Percentiles rank a stretch among this genome's conserved stretches.
Conservation (phyloP, 192 early-diverging fungal genomes). For the Dimargaris xerosporica region DNA sequence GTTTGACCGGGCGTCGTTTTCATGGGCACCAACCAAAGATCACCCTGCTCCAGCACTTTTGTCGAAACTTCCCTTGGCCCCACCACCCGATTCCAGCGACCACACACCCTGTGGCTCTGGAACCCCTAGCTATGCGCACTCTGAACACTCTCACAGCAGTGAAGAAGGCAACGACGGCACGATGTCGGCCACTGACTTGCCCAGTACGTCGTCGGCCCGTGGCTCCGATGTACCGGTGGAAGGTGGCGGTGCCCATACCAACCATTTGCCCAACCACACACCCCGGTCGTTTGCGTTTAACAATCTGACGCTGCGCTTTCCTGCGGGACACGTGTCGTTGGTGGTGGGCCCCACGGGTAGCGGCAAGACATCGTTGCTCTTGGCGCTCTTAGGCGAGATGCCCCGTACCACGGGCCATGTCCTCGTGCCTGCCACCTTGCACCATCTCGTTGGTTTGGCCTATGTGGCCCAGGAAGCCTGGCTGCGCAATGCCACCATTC, state of each 20-base stretch:
- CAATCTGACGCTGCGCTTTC: slow-evolving; percentile 52
- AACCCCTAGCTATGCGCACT: background rate
- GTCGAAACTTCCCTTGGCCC: background rate
- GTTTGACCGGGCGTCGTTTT: slow-evolving; percentile 53
- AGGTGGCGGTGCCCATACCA: too few species aligned
- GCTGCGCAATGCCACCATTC: slow-evolving; percentile 86
- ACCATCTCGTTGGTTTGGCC: slow-evolving; percentile 35
- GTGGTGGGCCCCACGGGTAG: slow-evolving; percentile 75
- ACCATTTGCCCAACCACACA: slow-evolving; percentile 28
- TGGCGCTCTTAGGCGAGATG: slow-evolving; percentile 76
- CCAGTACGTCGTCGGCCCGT: background rate
- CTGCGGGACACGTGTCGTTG: slow-evolving; percentile 51
- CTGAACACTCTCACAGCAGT: background rate
- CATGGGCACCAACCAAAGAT: slow-evolving; percentile 27
- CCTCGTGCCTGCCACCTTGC: slow-evolving; percentile 16
- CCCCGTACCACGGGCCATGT: slow-evolving; percentile 22
- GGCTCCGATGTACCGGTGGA: too few species aligned
- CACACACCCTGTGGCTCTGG: background rate
- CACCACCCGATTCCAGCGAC: background rate
- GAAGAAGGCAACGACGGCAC: background rate
- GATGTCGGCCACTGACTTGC: background rate
- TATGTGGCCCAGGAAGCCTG: slow-evolving; percentile 76
- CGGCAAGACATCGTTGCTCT: slow-evolving; percentile 76
- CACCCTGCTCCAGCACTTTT: background rate
- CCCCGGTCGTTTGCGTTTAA: slow-evolving; percentile 32